These are phyloP conservation scores for Butyriboletus loyo DNA, from an alignment of 768 basidiomycete genomes.

Conservation along the genomic window DNA sequence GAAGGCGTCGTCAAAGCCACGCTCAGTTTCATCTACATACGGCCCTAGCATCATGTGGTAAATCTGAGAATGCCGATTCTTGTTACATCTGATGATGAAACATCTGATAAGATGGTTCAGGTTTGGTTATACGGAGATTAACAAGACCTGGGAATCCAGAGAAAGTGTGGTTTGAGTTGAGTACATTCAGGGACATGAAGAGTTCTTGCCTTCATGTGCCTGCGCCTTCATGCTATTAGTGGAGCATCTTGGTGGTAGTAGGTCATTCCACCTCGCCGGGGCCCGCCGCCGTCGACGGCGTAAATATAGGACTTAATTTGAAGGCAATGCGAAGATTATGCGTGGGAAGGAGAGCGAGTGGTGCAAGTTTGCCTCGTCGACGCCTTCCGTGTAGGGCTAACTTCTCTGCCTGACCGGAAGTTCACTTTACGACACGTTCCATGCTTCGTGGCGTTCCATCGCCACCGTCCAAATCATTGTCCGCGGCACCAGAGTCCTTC, in stretches of 20 bases:
- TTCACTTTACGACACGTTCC: not conserved
- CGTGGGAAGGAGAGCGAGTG: no score
- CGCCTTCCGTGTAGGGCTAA: not conserved
- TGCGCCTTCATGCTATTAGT: not conserved
- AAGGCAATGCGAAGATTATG: not conserved
- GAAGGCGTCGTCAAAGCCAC: not conserved
- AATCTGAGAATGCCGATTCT: not conserved
- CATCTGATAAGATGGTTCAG: not conserved
- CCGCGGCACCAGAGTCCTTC: slow-evolving; percentile 9
- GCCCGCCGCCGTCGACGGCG: not conserved
- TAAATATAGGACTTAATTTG: not conserved
- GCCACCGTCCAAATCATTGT: not conserved
- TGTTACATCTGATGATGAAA: not conserved
- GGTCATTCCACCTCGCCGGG: not conserved
- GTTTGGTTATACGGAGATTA: slow-evolving; percentile 4
- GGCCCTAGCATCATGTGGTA: not conserved
- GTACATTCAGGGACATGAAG: slow-evolving; percentile 1
- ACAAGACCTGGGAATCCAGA: not conserved
- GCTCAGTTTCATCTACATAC: not conserved
- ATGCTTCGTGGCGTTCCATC: slow-evolving; percentile 9
- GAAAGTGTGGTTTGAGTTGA: not conserved
- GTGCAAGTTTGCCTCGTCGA: not conserved
- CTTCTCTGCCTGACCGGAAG: not conserved
- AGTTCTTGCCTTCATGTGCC: not conserved
- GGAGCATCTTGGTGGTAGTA: not conserved